phyloP scores from a whole-genome alignment of 768 basidiomycete genomes.

The Phaeotremella skinneri region DNA sequence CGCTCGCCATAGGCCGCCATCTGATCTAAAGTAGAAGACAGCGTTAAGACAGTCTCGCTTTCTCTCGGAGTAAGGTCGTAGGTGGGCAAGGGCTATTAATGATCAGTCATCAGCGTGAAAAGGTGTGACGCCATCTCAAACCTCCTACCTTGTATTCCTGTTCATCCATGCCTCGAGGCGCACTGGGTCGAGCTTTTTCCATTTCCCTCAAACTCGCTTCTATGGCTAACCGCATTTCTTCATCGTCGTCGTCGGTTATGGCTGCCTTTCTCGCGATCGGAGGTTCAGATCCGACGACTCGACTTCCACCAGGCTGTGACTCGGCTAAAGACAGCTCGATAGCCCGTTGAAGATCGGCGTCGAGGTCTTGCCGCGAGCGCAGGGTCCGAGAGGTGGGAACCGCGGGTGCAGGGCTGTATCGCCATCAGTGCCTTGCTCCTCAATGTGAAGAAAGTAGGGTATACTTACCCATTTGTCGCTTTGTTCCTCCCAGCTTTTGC shows the following conservation, averaged over 20 bases:
- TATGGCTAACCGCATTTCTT: conserved; percentile 87
- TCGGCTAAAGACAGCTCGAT: conserved; percentile 89
- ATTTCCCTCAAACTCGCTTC: conserved; percentile 86
- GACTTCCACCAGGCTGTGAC: conserved; percentile 56
- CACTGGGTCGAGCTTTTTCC: conserved; percentile 64
- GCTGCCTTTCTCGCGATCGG: conserved; percentile 53
- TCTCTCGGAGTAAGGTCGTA: conserved; percentile 82
- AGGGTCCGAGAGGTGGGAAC: conserved; percentile 54
- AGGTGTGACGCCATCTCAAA: conserved; percentile 31
- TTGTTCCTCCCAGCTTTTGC: conserved; percentile 59
- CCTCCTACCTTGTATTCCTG: conserved; percentile 39
- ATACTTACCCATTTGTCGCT: conserved; percentile 25
- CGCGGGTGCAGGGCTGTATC: conserved; percentile 35
- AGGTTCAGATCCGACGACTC: conserved; percentile 64
- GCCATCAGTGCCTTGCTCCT: neutral
- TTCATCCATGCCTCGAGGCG: conserved; percentile 63
- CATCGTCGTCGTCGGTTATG: conserved; percentile 68
- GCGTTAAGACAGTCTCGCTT: conserved; percentile 80
- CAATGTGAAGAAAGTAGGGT: neutral
- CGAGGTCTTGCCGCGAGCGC: conserved; percentile 60
- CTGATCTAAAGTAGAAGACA: conserved; percentile 85
- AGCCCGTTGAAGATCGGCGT: conserved; percentile 87
- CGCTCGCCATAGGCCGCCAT: conserved; percentile 72
- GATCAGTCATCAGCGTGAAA: conserved; percentile 3
- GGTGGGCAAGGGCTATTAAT: conserved; percentile 60